These are phyloP conservation scores for Dissophora ornata DNA, from an alignment of 192 early-diverging fungal genomes.

Conservation along the genomic window DNA sequence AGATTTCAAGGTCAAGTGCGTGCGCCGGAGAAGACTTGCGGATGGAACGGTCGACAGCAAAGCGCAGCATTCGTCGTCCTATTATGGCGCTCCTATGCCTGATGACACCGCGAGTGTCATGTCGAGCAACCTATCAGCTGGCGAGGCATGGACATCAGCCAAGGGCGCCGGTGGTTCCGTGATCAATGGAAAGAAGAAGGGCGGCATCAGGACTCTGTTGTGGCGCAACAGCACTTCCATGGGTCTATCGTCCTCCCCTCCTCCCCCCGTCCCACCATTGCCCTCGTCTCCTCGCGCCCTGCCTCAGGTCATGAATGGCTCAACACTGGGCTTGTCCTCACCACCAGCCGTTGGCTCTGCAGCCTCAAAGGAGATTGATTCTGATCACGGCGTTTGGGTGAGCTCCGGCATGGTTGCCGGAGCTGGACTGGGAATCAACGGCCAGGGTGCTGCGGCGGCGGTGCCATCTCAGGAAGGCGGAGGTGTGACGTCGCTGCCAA, in stretches of 20 bases:
- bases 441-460: background rate
- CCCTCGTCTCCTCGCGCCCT: constrained; percentile 22
- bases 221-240: constrained; percentile 45
- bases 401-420: constrained; percentile 23
- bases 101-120: constrained; percentile 48
- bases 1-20: constrained; percentile 70
- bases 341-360: constrained; percentile 11
- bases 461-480: background rate
- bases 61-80: background rate
- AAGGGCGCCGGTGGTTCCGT: constrained; percentile 21
- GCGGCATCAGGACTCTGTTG: constrained; percentile 39
- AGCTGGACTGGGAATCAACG: constrained; percentile 4
- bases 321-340: constrained; percentile 20
- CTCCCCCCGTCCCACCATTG: constrained; percentile 33
- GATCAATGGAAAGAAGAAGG: constrained; percentile 43
- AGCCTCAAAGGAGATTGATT: constrained; percentile 36
- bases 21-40: constrained; percentile 52
- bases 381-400: constrained; percentile 51
- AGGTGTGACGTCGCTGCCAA: constrained; percentile 26
- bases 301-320: constrained; percentile 49
- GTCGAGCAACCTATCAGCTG: constrained; percentile 42
- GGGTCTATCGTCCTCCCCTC: constrained; percentile 33
- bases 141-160: constrained; percentile 49
- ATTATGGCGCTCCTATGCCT: constrained; percentile 6
- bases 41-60: constrained; percentile 15